Base-by-base conservation (phyloP, 2,329 filamentous ascomycete species). In the Aspergillus ustus region DNA sequence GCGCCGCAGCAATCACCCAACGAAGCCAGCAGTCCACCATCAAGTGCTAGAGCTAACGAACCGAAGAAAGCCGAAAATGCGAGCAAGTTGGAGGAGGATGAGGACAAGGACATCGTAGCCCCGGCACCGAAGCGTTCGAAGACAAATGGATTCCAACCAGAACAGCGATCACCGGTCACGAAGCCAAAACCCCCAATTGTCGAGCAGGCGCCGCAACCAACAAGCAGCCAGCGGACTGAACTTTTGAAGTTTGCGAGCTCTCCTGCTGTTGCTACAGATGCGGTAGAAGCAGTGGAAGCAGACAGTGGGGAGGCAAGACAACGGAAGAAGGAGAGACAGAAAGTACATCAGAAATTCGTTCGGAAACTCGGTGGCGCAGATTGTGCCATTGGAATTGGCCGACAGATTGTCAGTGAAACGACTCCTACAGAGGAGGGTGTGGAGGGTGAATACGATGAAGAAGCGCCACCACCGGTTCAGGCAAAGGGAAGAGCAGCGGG, bases 321-420 rank as follows among this genome's bases (percentile, higher is more conserved):
- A 3, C 81, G 81, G 1, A 84, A 79, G 67, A 85, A 81, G 64
- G 82, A 83, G 61, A 93, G 90, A 71, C 86, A 90, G 61, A 87
- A 87, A 52, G 80, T 97, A 25, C 95, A 97, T 73, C 83, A 85
- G 63, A 90, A 88, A 69, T 99, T 98, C 71, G 90, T 98, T 34
- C 91, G 91, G 82, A 97, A 94, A 75, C 85, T 99, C 2, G 93
- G 94, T 0, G 87, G 91, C 48, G 89, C 93, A 1, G 93, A 97
- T 72, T 94, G 92, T 72, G 82, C 96, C 66, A 83, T 86, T 28
- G 84, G 87, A 63, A 85, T 90, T 57, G 87, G 87, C 70, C 82
- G 89, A 62, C 82, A 82, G 25, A 80, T 81, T 9, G 83, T 85
- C 37, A 87, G 88, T 48, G 81, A 83, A 56, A 80, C 73, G 13